A percentile compares a stretch with the other conserved stretches of the same genome.
Conservation (phyloP, 1,284 basidiomycete genomes). For the Puccinia coronata region DNA sequence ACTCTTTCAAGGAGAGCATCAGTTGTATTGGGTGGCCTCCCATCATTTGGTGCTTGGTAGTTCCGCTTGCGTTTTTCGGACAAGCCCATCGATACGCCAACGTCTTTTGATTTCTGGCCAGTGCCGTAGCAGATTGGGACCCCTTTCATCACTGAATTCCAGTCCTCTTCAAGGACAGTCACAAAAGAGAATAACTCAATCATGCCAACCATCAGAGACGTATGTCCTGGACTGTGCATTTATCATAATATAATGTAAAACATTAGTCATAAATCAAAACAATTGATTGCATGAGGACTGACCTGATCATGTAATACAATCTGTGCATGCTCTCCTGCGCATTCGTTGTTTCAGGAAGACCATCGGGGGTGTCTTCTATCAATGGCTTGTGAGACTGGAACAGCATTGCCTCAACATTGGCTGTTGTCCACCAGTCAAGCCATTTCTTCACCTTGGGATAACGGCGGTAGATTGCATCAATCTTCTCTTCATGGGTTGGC, state of each 20-base stretch:
- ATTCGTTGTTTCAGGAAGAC: not conserved
- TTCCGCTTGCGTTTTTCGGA: too few species aligned
- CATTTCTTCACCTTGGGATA: not conserved
- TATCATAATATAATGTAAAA: too few species aligned
- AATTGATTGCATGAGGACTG: not conserved
- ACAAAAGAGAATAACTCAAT: not conserved
- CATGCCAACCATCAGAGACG: not conserved
- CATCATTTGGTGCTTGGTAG: too few species aligned
- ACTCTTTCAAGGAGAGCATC: not conserved
- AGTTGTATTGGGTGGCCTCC: not conserved
- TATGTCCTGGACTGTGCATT: not conserved
- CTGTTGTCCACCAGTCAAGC: not conserved
- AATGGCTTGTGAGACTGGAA: not conserved
- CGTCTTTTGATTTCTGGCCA: too few species aligned
- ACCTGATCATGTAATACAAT: constrained; percentile 1
- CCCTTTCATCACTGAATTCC: not conserved
- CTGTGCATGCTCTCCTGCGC: not conserved
- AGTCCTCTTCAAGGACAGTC: not conserved
- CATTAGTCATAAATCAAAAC: not conserved
- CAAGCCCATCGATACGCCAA: too few species aligned
- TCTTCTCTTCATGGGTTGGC: not conserved
- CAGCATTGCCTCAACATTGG: not conserved
- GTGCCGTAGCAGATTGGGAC: not conserved
- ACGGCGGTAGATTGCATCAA: not conserved
- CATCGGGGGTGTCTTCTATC: not conserved